Conservation (phyloP, 148 eudicot species). For the Linanthus parryae region DNA sequence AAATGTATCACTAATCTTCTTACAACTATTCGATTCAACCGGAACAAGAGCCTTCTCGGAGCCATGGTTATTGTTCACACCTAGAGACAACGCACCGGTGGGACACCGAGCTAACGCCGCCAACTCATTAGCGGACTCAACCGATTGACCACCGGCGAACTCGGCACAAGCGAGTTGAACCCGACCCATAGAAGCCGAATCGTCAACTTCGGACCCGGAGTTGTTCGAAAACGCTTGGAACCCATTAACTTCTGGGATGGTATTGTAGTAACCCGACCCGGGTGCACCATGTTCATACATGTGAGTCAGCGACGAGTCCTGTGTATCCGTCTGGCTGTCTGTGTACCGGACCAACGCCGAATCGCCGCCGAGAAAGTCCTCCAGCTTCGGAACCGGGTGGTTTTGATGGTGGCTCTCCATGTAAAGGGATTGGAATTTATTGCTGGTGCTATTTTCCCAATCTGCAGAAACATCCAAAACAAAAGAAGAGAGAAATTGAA, state of each 20-base stretch:
- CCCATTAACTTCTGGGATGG: constrained; percentile 13
- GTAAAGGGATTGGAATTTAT: no score
- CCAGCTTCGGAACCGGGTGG: constrained; percentile 56
- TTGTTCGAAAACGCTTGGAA: constrained; percentile 58
- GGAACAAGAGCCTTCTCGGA: constrained; percentile 30
- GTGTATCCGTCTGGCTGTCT: constrained; percentile 48
- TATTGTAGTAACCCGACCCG: constrained; percentile 25
- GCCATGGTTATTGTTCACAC: constrained; percentile 21
- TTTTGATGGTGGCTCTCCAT: constrained; percentile 5
- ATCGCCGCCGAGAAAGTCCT: constrained; percentile 80
- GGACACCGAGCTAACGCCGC: constrained; percentile 12
- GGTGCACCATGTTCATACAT: constrained; percentile 43
- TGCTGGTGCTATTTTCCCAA: constrained; percentile 45
- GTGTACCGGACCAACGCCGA: constrained; percentile 25
- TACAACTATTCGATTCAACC: constrained; percentile 41
- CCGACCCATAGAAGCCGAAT: constrained; percentile 37
- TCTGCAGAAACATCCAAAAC: constrained; percentile 16
- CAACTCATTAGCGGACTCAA: constrained; percentile 43
- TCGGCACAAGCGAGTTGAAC: constrained; percentile 20
- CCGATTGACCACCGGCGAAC: constrained; percentile 33
- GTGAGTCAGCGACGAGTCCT: constrained; percentile 77
- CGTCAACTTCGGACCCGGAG: constrained; percentile 93
- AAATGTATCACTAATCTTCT: constrained; percentile 74
- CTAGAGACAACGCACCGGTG: constrained; percentile 42
- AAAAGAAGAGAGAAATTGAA: no score